Base-by-base conservation (phyloP, 2,329 filamentous ascomycete species). In the Myriosclerotinia scirpicola region DNA sequence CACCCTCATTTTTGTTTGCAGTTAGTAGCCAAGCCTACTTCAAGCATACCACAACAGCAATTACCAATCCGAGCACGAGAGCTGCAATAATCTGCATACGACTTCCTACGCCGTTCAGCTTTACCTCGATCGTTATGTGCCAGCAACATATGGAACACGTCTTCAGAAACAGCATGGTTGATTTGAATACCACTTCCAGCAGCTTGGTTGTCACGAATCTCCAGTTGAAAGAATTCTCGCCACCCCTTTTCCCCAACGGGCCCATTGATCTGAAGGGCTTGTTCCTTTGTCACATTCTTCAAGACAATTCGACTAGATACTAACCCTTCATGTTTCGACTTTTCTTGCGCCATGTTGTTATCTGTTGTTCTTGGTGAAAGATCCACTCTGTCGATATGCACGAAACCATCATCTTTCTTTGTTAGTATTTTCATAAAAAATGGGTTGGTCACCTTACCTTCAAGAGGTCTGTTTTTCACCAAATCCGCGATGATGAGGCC, bases 101-200 rank as follows among this genome's bases (percentile, higher is more conserved):
- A 12, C 9, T 40, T 12, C 3, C 38, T 12, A 40, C 14, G 9
- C 9, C 5, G 38, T 40, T 6, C 9, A 40, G 38, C 38, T 40
- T 40, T 40, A 6, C 8, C 42, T 42, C 36, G 14, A 17, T 42
- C 1, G 15, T 22, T 56, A 5, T 56, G 36, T 22, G 54, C 36
- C 7, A 56, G n/a, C 2, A 56, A 26, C 3, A 1, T 3, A 5
- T 5, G 5, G 4, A 56, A 42, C 7, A 9, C 0, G 8, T 56
- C 54, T 56, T 42, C 54, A 42, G 54, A 56, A 30, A 56, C n/a
- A 15, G 54, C 54, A 56, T 56, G 54, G n/a, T 56, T 56, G 36
- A 56, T 15, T 9, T 56, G 54, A 5, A 56, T 17, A 15, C 36
- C 2, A 42, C 5, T 42, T 40, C 54, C 54, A 56, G 36, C 7